phyloP scores from a whole-genome alignment of 2,329 filamentous ascomycete genomes.

The Fusarium anthophilum region DNA sequence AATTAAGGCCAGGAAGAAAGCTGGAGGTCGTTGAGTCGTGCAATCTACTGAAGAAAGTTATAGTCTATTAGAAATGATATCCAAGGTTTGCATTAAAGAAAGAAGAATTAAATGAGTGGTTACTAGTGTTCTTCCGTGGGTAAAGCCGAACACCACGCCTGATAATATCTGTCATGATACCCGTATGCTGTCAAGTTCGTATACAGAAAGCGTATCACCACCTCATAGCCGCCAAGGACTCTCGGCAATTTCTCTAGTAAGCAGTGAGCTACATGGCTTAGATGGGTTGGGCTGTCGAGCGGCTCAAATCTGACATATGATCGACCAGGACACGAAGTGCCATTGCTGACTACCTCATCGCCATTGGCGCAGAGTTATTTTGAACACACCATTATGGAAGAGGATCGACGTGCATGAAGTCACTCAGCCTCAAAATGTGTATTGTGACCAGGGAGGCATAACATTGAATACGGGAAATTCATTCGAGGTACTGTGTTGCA shows the following conservation, averaged over 20 bases:
- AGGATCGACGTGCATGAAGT: background rate
- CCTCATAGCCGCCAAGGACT: too few species aligned
- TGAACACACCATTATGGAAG: background rate
- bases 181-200: background rate
- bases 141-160: background rate
- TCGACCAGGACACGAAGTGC: background rate
- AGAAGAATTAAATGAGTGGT: background rate
- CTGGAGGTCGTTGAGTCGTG: background rate
- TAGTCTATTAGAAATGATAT: too few species aligned
- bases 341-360: background rate
- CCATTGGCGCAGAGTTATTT: background rate
- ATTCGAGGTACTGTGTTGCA: background rate
- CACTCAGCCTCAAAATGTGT: background rate
- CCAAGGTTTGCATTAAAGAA: background rate
- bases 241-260: background rate
- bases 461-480: background rate
- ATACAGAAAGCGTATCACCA: background rate
- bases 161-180: background rate
- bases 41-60: background rate
- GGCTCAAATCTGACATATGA: conserved; percentile 1
- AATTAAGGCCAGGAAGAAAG: background rate
- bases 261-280: background rate
- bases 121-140: background rate
- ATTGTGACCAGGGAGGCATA: background rate
- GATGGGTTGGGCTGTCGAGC: background rate